phyloP scores from a whole-genome alignment of 805 yeast genomes.

The Saccharomycopsis synnaedendra region DNA sequence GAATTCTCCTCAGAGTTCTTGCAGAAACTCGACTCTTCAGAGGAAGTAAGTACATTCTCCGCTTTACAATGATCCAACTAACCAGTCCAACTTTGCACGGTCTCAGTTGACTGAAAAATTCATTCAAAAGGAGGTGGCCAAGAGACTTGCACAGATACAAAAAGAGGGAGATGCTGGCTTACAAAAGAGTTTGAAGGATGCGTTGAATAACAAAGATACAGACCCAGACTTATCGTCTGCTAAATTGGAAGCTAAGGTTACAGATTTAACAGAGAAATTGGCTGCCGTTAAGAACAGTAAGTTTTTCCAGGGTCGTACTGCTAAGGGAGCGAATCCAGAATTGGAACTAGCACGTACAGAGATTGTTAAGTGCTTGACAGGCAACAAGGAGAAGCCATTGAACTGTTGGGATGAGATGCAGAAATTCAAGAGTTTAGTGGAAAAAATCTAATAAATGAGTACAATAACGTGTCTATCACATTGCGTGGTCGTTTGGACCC shows the following conservation, averaged over 20 bases:
- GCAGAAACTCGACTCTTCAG: constrained; percentile 47
- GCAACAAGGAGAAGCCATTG: constrained; percentile 52
- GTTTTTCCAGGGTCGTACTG: constrained; percentile 15
- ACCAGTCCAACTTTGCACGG: constrained; percentile 52
- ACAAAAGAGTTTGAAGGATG: constrained; percentile 34
- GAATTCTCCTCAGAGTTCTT: constrained; percentile 56
- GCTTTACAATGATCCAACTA: background rate
- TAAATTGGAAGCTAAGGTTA: constrained; percentile 31
- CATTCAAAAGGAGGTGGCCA: constrained; percentile 52
- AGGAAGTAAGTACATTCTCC: constrained; percentile 30
- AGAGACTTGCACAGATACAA: constrained; percentile 44
- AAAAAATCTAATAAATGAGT: constrained; percentile 26
- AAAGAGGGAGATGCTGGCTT: constrained; percentile 39
- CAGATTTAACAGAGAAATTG: constrained; percentile 25
- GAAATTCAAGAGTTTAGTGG: constrained; percentile 49
- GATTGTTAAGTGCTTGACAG: constrained; percentile 49
- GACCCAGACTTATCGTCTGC: constrained; percentile 23
- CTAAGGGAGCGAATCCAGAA: constrained; percentile 25
- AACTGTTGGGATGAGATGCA: constrained; percentile 79
- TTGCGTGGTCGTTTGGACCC: constrained; percentile 12
- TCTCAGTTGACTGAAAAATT: constrained; percentile 56
- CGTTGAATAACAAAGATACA: constrained; percentile 27
- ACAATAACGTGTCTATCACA: background rate
- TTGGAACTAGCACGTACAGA: constrained; percentile 35
- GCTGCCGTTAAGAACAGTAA: constrained; percentile 21